Conservation (phyloP, 192 early-diverging fungal genomes). For the Kappamyces sp. region DNA sequence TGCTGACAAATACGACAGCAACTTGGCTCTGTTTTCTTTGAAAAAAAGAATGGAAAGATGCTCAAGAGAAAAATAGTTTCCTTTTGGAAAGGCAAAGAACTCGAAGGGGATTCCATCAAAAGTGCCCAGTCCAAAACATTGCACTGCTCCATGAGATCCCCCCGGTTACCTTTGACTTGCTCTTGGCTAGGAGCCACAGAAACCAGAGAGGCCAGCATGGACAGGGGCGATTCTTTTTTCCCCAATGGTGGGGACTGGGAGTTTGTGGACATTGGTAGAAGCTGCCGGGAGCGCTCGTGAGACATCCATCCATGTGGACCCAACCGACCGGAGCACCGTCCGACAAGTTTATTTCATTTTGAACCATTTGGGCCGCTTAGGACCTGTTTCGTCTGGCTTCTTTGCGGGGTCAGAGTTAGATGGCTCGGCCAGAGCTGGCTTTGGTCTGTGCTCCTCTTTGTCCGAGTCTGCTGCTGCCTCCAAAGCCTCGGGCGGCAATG, state of each 20-base stretch:
- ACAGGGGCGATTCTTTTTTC: conserved; percentile 6
- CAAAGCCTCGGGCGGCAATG: background rate
- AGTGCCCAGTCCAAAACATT: conserved; percentile 3
- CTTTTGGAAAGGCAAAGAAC: conserved; percentile 11
- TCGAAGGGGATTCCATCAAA: conserved; percentile 9
- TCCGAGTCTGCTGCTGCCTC: conserved; percentile 6
- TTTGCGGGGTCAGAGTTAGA: background rate
- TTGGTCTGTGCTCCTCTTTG: background rate
- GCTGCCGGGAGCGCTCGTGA: background rate
- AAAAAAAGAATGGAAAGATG: conserved; percentile 4
- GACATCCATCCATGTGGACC: too few species aligned
- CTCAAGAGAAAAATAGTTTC: conserved; percentile 2
- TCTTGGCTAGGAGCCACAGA: background rate
- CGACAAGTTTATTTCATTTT: background rate
- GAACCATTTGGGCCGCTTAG: conserved; percentile 12
- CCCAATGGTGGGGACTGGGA: background rate
- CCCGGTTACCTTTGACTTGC: conserved; percentile 12
- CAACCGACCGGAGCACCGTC: too few species aligned
- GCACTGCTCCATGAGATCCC: background rate
- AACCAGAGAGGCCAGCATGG: conserved; percentile 11
- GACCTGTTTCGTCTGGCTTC: conserved; percentile 1
- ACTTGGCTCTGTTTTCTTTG: background rate
- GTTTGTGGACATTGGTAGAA: conserved; percentile 11
- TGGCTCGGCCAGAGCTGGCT: background rate
- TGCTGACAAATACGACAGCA: background rate